These are phyloP conservation scores for Leccinum subspadiceum DNA, from an alignment of 1,284 basidiomycete genomes.

Conservation along the genomic window DNA sequence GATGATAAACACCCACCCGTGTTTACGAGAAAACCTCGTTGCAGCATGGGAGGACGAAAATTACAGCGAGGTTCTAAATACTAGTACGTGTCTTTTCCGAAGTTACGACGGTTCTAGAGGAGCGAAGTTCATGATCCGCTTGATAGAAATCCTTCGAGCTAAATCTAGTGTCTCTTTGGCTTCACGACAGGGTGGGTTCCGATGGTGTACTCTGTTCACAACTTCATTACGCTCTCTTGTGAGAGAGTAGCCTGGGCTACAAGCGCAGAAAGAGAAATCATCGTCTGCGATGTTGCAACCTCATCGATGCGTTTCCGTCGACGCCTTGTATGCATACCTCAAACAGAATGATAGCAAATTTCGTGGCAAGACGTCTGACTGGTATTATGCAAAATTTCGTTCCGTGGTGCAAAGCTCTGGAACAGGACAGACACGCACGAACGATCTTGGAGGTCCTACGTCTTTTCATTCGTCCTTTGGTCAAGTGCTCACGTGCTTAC, in stretches of 20 bases:
- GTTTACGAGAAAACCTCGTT: not conserved
- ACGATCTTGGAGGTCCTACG: not conserved
- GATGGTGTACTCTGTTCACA: not conserved
- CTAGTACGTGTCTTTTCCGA: not conserved
- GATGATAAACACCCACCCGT: no score
- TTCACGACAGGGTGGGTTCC: not conserved
- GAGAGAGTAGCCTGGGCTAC: no score
- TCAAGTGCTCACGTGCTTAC: not conserved
- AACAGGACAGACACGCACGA: not conserved
- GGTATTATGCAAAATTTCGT: not conserved
- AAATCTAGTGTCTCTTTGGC: not conserved
- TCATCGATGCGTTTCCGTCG: not conserved
- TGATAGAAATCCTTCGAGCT: not conserved
- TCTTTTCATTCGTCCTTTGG: not conserved
- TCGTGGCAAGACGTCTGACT: no score
- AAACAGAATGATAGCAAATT: not conserved
- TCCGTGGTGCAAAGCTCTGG: not conserved
- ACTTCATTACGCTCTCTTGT: not conserved
- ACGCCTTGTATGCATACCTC: not conserved
- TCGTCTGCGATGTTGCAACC: not conserved
- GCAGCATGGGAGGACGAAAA: no score
- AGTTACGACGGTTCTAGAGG: not conserved
- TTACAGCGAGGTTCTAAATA: no score
- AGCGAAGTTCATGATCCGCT: not conserved
- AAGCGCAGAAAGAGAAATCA: no score